Percentiles rank a stretch among this genome's conserved stretches.
These are phyloP conservation scores for Nyssa sinensis DNA, from an alignment of 148 eudicot genomes.

Conservation along the genomic window DNA sequence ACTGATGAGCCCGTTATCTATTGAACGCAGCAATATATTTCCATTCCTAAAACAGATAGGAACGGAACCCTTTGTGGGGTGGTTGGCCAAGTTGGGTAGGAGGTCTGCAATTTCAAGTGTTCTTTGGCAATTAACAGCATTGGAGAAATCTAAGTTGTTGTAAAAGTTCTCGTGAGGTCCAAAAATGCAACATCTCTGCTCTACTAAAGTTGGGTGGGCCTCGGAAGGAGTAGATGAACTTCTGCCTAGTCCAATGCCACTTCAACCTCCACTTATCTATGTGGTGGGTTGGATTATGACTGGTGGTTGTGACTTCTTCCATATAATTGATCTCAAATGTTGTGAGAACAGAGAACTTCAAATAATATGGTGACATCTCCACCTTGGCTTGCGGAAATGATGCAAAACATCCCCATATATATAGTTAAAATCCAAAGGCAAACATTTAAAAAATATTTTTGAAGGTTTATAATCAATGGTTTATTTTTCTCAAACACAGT, in stretches of 20 bases:
- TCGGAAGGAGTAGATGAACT: background rate
- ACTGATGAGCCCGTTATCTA: too few species aligned
- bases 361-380: background rate
- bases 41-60: too few species aligned
- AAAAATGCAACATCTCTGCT: background rate
- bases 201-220: background rate
- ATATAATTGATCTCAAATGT: background rate
- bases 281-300: background rate
- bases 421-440: too few species aligned
- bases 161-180: background rate
- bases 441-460: too few species aligned
- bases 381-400: background rate
- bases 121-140: background rate
- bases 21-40: too few species aligned
- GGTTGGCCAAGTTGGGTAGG: too few species aligned
- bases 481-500: too few species aligned
- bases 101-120: too few species aligned
- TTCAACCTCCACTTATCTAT: background rate
- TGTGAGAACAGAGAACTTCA: background rate
- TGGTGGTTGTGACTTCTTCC: background rate
- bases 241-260: background rate
- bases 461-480: too few species aligned
- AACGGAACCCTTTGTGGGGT: too few species aligned
- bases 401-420: too few species aligned
- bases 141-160: background rate